Conservation (phyloP, 2,329 filamentous ascomycete genomes). For the Fusarium mexicanum region DNA sequence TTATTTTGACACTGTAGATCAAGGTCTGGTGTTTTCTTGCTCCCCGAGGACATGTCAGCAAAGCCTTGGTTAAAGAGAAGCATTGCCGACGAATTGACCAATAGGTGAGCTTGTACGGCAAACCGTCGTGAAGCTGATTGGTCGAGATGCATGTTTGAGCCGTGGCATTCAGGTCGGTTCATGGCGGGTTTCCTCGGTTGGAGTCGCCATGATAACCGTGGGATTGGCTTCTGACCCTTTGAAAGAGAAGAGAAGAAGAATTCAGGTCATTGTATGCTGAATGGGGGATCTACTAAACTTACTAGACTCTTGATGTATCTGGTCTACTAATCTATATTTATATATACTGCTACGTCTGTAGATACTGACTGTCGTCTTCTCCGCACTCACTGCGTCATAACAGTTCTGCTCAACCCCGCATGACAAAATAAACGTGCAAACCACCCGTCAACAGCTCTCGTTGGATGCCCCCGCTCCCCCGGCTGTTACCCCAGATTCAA, state of each 20-base stretch:
- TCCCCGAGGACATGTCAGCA: background rate
- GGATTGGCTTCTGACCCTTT: background rate
- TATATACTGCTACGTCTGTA: background rate
- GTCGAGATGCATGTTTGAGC: slow-evolving; percentile 4
- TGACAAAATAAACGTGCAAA: slow-evolving; percentile 32
- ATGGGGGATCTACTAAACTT: background rate
- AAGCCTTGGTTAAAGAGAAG: slow-evolving; percentile 43
- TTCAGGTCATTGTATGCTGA: accelerated
- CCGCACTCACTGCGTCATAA: slow-evolving; percentile 13
- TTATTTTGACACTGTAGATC: no score
- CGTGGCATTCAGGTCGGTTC: slow-evolving; percentile 37
- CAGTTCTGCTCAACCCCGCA: slow-evolving; percentile 13
- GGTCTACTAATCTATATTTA: background rate
- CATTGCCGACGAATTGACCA: slow-evolving; percentile 47
- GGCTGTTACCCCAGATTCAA: slow-evolving; percentile 41
- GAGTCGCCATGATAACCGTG: slow-evolving; percentile 21
- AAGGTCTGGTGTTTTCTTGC: no score
- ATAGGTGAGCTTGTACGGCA: slow-evolving; percentile 35
- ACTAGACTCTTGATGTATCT: background rate
- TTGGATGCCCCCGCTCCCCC: slow-evolving; percentile 35
- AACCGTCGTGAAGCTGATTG: slow-evolving; percentile 17
- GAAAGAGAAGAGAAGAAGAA: background rate
- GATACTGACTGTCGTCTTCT: slow-evolving; percentile 2
- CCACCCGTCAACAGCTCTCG: background rate
- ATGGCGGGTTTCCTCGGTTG: slow-evolving; percentile 50